Percentiles rank a stretch among this genome's conserved stretches.
phyloP scores from a whole-genome alignment of 495 filamentous ascomycete genomes.

The Neurospora sp. region DNA sequence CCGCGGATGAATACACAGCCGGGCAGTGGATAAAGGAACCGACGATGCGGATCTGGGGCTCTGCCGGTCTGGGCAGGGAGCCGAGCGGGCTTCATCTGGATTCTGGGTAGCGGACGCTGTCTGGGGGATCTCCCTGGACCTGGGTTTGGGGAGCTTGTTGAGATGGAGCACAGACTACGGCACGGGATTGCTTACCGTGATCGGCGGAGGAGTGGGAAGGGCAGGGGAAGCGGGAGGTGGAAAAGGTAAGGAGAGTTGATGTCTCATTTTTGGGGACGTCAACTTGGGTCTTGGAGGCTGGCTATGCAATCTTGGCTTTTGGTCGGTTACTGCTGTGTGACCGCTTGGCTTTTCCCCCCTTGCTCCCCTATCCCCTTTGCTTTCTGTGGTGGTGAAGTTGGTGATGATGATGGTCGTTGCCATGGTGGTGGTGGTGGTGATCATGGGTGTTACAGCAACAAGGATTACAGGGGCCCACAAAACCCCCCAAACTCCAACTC shows the following conservation, averaged over 20 bases:
- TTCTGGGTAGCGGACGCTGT: background rate
- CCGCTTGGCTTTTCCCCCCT: background rate
- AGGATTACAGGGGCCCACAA: background rate
- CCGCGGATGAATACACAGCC: background rate
- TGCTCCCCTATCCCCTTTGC: background rate
- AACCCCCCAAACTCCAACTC: background rate
- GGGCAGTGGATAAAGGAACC: background rate
- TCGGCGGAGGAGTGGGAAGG: background rate
- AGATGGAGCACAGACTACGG: background rate
- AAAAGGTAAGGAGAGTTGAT: background rate
- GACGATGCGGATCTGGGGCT: background rate
- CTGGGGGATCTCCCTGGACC: background rate
- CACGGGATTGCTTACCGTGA: background rate
- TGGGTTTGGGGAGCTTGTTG: background rate
- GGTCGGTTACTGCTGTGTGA: background rate
- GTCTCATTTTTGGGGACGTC: background rate
- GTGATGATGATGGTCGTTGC: background rate
- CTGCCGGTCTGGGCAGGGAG: background rate
- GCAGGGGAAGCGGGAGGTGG: background rate
- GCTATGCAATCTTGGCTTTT: background rate
- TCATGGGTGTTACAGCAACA: background rate
- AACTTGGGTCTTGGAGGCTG: background rate
- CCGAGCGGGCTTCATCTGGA: background rate
- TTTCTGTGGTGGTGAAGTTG: background rate
- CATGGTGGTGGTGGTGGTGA: background rate